Percentiles rank a stretch among this genome's conserved stretches.
phyloP scores from a whole-genome alignment of 2,329 filamentous ascomycete genomes.

The Epichloe hybrida region DNA sequence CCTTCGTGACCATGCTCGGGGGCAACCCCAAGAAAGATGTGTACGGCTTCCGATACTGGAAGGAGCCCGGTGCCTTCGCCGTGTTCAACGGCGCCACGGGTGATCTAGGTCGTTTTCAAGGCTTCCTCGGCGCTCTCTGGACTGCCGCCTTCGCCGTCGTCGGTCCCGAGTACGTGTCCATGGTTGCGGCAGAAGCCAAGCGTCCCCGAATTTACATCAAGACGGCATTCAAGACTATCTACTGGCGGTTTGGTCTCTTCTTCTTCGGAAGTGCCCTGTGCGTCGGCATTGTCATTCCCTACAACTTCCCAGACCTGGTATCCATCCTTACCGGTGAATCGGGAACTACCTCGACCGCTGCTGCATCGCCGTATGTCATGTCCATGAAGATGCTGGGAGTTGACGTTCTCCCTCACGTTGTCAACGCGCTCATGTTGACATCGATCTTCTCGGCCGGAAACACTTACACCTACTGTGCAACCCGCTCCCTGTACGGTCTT shows the following conservation, averaged over 20 bases:
- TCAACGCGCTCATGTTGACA: slow-evolving; percentile 38
- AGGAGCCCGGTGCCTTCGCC: slow-evolving; percentile 26
- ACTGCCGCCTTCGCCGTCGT: slow-evolving; percentile 50
- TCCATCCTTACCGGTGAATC: slow-evolving; percentile 31
- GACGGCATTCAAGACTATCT: slow-evolving; percentile 58
- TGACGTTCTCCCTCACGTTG: slow-evolving; percentile 38
- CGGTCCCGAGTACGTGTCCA: slow-evolving; percentile 54
- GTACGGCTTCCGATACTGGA: slow-evolving; percentile 60
- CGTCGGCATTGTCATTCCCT: slow-evolving; percentile 53
- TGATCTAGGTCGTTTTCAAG: slow-evolving; percentile 52
- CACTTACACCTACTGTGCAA: slow-evolving; percentile 38
- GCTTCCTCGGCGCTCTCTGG: slow-evolving; percentile 55
- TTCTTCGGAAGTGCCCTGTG: slow-evolving; percentile 56
- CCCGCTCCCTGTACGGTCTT: slow-evolving; percentile 35
- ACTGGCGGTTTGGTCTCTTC: slow-evolving; percentile 57
- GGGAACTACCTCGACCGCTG: slow-evolving; percentile 26
- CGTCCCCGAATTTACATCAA: slow-evolving; percentile 52
- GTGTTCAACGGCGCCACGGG: slow-evolving; percentile 43
- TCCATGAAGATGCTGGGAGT: slow-evolving; percentile 44
- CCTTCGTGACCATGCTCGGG: slow-evolving; percentile 73
- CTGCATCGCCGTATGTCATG: slow-evolving; percentile 49
- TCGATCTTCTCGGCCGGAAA: slow-evolving; percentile 35
- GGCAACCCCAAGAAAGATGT: slow-evolving; percentile 57
- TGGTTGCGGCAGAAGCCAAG: slow-evolving; percentile 56
- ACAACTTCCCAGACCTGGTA: slow-evolving; percentile 44